Percentiles rank a stretch among this genome's conserved stretches.
phyloP scores from a whole-genome alignment of 1,284 basidiomycete species.

The Uromyces viciae-fabae region DNA sequence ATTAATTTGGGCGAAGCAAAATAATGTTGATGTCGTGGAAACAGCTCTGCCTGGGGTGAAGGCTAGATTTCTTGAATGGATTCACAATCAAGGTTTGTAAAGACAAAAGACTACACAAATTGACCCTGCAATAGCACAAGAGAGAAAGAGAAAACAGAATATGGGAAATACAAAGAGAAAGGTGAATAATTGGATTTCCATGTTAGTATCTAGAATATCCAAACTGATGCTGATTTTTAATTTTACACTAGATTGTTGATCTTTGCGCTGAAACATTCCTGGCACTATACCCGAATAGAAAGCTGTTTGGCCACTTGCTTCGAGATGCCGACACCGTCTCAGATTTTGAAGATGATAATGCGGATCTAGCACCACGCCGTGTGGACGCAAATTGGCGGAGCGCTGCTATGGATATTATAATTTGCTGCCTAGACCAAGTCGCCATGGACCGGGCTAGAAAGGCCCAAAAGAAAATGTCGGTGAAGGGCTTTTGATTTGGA shows the following conservation, averaged over 20 bases:
- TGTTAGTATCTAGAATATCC: neutral
- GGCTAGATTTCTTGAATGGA: neutral
- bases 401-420: neutral
- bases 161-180: neutral
- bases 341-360: neutral
- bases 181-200: neutral
- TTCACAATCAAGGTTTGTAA: neutral
- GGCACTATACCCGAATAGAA: neutral
- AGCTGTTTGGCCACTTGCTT: slow-evolving; percentile 2
- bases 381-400: neutral
- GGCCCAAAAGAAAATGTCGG: slow-evolving; percentile 6
- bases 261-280: neutral
- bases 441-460: neutral
- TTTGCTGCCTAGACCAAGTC: neutral
- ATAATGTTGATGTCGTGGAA: neutral
- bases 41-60: neutral
- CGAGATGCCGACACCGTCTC: slow-evolving; percentile 2
- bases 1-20: neutral
- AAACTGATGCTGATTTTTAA: neutral
- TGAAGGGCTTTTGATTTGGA: neutral
- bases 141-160: neutral
- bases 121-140: neutral
- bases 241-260: slow-evolving; percentile 1
- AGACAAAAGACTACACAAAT: neutral
- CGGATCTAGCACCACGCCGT: neutral